A percentile compares a stretch with the other conserved stretches of the same genome.
phyloP scores from a whole-genome alignment of 176 grass and related monocot species.

The Aegilops longissima region DNA sequence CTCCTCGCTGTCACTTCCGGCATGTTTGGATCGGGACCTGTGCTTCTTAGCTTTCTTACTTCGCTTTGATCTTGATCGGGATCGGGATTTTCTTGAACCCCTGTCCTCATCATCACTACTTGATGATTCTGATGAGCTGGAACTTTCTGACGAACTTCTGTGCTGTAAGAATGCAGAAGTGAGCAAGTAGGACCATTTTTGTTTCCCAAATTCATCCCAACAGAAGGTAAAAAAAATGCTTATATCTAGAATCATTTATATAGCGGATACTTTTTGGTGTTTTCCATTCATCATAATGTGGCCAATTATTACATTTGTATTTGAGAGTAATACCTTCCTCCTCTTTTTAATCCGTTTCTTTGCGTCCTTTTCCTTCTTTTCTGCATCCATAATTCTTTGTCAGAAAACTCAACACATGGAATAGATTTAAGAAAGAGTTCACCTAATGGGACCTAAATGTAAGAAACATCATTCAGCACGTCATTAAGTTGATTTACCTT shows the following conservation, averaged over 20 bases:
- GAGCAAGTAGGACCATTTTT: neutral
- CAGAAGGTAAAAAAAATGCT: neutral
- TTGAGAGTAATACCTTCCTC: constrained; percentile 70
- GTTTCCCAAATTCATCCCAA: neutral
- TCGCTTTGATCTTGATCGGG: constrained; percentile 73
- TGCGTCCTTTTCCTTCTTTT: constrained; percentile 81
- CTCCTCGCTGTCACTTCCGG: constrained; percentile 39
- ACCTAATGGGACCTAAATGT: neutral
- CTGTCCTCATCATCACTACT: constrained; percentile 74
- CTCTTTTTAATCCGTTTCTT: constrained; percentile 81
- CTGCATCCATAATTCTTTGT: constrained; percentile 55
- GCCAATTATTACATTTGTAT: neutral
- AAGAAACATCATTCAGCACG: neutral
- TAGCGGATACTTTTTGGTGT: neutral
- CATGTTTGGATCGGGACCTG: constrained; percentile 62
- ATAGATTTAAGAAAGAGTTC: constrained; percentile 6
- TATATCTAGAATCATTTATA: neutral
- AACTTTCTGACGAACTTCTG: constrained; percentile 76
- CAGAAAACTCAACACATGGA: constrained; percentile 30
- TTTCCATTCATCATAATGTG: neutral
- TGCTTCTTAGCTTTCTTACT: constrained; percentile 87
- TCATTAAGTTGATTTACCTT: constrained; percentile 50
- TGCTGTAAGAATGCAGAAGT: constrained; percentile 56
- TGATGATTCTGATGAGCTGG: constrained; percentile 74
- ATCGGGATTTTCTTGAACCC: constrained; percentile 71